These are phyloP conservation scores for Pleurotus giganteus DNA, from an alignment of 768 basidiomycete genomes.

Conservation along the genomic window DNA sequence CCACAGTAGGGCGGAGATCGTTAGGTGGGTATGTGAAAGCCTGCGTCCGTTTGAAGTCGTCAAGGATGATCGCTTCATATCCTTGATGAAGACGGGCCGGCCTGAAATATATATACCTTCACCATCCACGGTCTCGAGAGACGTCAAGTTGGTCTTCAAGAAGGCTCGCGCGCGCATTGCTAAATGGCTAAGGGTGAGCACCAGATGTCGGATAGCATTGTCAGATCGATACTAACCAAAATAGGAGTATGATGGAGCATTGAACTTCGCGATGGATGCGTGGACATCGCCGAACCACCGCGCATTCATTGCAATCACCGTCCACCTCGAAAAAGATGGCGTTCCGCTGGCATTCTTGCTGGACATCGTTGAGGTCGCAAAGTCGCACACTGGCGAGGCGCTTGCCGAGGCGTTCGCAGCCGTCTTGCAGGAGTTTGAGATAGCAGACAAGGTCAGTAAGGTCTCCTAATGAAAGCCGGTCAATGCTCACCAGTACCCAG, in stretches of 20 bases:
- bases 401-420: slow-evolving; percentile 31
- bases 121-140: slow-evolving; percentile 26
- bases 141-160: slow-evolving; percentile 28
- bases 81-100: slow-evolving; percentile 30
- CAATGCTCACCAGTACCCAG: slow-evolving; percentile 13
- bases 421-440: slow-evolving; percentile 33
- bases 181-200: slow-evolving; percentile 24
- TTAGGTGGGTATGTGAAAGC: slow-evolving; percentile 32
- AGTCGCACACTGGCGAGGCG: slow-evolving; percentile 31
- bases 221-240: background rate
- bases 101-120: slow-evolving; percentile 34
- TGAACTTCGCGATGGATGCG: slow-evolving; percentile 25
- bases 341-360: slow-evolving; percentile 24
- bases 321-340: slow-evolving; percentile 31
- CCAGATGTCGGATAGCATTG: background rate
- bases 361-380: slow-evolving; percentile 35
- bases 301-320: slow-evolving; percentile 16
- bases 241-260: slow-evolving; percentile 25
- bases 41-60: slow-evolving; percentile 31
- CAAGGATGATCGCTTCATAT: slow-evolving; percentile 25
- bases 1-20: slow-evolving; percentile 24
- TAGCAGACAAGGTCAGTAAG: slow-evolving; percentile 31
- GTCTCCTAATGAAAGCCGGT: background rate
- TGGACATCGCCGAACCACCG: slow-evolving; percentile 15
- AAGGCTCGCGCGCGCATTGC: slow-evolving; percentile 19